Base-by-base conservation (phyloP, 108 stramenopile species). In the Bacterosira constricta region DNA sequence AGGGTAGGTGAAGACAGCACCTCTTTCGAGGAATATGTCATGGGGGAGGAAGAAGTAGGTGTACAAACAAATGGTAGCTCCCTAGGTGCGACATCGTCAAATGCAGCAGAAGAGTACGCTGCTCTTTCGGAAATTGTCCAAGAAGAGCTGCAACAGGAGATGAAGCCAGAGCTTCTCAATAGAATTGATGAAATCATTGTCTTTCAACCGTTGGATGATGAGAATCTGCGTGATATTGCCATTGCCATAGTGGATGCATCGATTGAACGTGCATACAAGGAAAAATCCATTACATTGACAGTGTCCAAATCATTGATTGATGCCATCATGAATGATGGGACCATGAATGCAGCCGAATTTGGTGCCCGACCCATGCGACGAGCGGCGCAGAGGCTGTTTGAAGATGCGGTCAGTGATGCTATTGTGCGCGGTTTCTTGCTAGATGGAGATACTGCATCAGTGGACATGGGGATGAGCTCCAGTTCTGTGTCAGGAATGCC, bases 101-200 rank as follows among this genome's bases (percentile, higher is more conserved):
- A 78, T 37, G 78, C 75, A 6, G 79, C 80, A 12, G 77, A 71
- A 27, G 69, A 86, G n/a, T 89, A 90, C 65, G 49, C 83, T 26
- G 83, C 86, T n/a, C 76, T 90, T 17, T 85, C 94, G 17, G 83
- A 78, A 61, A 84, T 83, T 51, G 97, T 98, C 17, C 92, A 97
- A 76, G 82, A 81, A n/a, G 97, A 96, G 39, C 86, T 99, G 54
- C 82, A 93, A 32, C 69, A 87, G 32, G 73, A 82, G 18, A 98
- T 98, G 90, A 88, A 90, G 52, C 99, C 98, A 8, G 99, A 99
- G 78, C 84, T 99, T 37, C 77, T 99, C 66, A 99, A 99, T 78
- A 90, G 99, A n/a, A 90, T 99, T 62, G 99, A 99, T 70, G 99
- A 99, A 77, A 96, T 98, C 54, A 91, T 98, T 30, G 85, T 97